Percentiles rank a stretch among this genome's conserved stretches.
Evolutionary conservation across 1,284 basidiomycete genomes (phyloP).

Genomic region (Ustilago esculenta): DNA sequence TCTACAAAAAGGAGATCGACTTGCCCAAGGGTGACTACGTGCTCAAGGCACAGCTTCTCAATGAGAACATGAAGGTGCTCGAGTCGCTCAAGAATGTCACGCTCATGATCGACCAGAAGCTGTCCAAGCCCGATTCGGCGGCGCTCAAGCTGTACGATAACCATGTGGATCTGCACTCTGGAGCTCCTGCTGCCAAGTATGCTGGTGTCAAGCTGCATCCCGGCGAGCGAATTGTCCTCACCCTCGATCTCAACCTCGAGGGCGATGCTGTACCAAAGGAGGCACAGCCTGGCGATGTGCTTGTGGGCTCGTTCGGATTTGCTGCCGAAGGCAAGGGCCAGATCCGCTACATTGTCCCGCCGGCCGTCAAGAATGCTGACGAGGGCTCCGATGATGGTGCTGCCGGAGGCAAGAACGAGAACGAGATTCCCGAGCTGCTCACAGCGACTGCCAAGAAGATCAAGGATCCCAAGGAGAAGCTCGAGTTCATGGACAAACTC

Average conservation of each 20-base stretch:
- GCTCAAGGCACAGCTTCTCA: conserved; percentile 60
- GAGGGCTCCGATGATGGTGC: conserved; percentile 24
- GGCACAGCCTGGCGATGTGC: conserved; percentile 63
- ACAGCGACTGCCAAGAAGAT: conserved; percentile 64
- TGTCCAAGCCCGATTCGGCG: conserved; percentile 63
- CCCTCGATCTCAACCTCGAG: conserved; percentile 61
- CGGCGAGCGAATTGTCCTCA: conserved; percentile 62
- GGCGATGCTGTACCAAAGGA: conserved; percentile 65
- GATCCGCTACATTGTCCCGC: conserved; percentile 64
- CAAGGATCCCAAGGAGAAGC: conserved; percentile 58
- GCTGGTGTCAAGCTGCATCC: conserved; percentile 62
- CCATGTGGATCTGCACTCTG: conserved; percentile 63
- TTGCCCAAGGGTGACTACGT: conserved; percentile 66
- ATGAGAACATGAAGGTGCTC: conserved; percentile 59
- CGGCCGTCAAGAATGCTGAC: conserved; percentile 51
- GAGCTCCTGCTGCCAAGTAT: conserved; percentile 50
- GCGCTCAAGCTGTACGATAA: conserved; percentile 63
- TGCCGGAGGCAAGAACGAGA: conserved; percentile 44
- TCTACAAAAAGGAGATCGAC: conserved; percentile 66
- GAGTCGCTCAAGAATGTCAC: conserved; percentile 61
- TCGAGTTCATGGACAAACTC: conserved; percentile 60
- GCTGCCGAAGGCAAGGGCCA: conserved; percentile 53
- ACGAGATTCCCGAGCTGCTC: conserved; percentile 62
- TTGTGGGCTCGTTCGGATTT: conserved; percentile 63
- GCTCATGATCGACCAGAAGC: conserved; percentile 62